Base-by-base conservation (phyloP, 2,329 filamentous ascomycete species). In the Nemania serpens region DNA sequence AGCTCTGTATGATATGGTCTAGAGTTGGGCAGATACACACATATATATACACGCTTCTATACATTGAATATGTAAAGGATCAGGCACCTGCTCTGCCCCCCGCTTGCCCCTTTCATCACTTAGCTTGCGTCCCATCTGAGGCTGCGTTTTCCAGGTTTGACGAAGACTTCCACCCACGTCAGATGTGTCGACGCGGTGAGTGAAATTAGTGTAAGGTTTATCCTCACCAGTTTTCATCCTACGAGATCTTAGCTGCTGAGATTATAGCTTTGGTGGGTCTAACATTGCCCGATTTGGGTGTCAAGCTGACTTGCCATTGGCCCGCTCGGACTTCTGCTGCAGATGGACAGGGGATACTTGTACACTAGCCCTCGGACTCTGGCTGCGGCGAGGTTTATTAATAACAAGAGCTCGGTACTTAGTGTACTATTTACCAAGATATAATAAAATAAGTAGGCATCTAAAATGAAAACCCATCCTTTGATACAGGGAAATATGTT, bases 231-330 rank as follows among this genome's bases (percentile, higher is more conserved):
- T 2, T 42, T 10, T 15, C 6, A 4, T 46, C 43, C 18, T 13
- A 15, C 20, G 10, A 46, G 12, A 29, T 5, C 20, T 12, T 2
- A 4, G 11, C 13, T 10, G 10, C 11, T 29, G 25, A 7, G 25
- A 29, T 29, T 29, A 29, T 29, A 18, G 12, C 43, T 10, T 25
- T 22, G 43, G 43, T 42, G 41, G 42, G 17, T 12, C 37, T 12
- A 22, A 12, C 34, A 47, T 41, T 52, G 36, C 46, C 58, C 12
- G 13, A 25, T 60, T 43, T 15, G 50, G 50, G 12, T 20, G 39
- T 37, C 18, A 48, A 51, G 59, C 29, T 17, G 34, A 12, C 39
- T 58, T 29, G 12, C 47, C 33, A 62, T 58, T 62, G 59, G 59
- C 5, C 20, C 9, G 55, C 5, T 58, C 59, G 59, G 59, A 62